phyloP scores from a whole-genome alignment of 2,329 filamentous ascomycete species.

The Scleromitrula shiraiana region DNA sequence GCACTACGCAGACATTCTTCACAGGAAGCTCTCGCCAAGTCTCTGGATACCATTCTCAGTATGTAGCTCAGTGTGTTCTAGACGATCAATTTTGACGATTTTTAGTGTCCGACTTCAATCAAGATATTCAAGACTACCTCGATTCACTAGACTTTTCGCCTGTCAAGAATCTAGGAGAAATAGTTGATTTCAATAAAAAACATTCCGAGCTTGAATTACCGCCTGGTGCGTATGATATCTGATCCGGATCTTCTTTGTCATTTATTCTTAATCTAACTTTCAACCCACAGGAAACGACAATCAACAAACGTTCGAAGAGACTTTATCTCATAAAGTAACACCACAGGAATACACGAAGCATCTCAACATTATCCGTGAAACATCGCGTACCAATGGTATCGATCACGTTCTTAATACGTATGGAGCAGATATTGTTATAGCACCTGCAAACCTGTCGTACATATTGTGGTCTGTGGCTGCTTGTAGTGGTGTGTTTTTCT shows the following conservation, averaged over 20 bases:
- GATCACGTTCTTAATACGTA: not conserved
- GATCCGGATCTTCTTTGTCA: not conserved
- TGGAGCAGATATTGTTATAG: conserved; percentile 7
- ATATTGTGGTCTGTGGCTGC: not conserved
- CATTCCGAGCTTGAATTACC: conserved; percentile 5
- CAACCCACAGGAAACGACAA: not conserved
- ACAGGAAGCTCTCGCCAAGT: too few species aligned
- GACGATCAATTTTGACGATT: not conserved
- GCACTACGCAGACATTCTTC: too few species aligned
- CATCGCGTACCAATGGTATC: not conserved
- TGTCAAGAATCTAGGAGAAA: not conserved
- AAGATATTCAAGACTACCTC: conserved; percentile 1
- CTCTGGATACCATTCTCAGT: too few species aligned
- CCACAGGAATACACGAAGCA: not conserved
- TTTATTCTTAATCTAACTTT: not conserved
- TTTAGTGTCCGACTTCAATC: not conserved
- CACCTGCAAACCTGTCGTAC: not conserved
- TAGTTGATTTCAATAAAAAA: conserved; percentile 6
- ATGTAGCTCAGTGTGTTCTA: too few species aligned
- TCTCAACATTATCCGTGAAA: not conserved
- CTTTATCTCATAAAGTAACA: not conserved
- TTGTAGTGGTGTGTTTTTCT: not conserved
- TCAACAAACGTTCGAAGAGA: not conserved
- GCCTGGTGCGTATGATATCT: not conserved
- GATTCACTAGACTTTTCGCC: not conserved